Conservation (phyloP, 1,139 yeast genomes). For the Geotrichum siamense region DNA sequence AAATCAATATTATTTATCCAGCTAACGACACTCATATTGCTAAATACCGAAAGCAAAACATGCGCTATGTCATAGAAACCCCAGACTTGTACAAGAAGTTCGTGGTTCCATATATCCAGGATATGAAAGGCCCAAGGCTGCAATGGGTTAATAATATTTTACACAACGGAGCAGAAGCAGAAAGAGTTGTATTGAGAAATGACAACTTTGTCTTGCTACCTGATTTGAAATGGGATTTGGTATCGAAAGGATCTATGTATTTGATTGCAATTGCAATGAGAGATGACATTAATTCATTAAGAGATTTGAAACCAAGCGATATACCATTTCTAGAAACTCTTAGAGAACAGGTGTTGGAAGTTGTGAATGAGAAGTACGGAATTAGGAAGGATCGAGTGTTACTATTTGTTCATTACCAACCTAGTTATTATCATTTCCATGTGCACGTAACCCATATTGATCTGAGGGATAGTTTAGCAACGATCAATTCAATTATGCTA, state of each 20-base stretch:
- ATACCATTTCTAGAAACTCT: conserved; percentile 48
- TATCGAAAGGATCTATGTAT: conserved; percentile 61
- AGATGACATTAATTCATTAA: conserved; percentile 59
- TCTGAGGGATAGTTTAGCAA: conserved; percentile 56
- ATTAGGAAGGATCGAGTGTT: conserved; percentile 50
- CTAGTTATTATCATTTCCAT: conserved; percentile 93
- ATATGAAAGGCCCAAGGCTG: conserved; percentile 69
- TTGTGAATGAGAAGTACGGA: conserved; percentile 44
- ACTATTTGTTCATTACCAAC: conserved; percentile 83
- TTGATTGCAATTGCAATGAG: conserved; percentile 71
- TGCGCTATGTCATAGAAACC: conserved; percentile 66
- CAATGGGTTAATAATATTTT: conserved; percentile 90
- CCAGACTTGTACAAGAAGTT: conserved; percentile 58
- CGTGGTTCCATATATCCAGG: conserved; percentile 69
- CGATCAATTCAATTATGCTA: conserved; percentile 74
- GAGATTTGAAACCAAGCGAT: conserved; percentile 64
- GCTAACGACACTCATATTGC: conserved; percentile 81
- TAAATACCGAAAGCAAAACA: conserved; percentile 55
- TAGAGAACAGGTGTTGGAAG: conserved; percentile 40
- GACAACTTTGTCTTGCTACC: conserved; percentile 44
- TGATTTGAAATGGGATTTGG: conserved; percentile 80
- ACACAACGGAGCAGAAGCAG: conserved; percentile 77
- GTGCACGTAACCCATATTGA: conserved; percentile 76
- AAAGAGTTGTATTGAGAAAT: conserved; percentile 60
- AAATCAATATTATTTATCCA: conserved; percentile 75